phyloP scores from a whole-genome alignment of 1,139 yeast genomes.

The Zhuliangozyma blackwelliae region DNA sequence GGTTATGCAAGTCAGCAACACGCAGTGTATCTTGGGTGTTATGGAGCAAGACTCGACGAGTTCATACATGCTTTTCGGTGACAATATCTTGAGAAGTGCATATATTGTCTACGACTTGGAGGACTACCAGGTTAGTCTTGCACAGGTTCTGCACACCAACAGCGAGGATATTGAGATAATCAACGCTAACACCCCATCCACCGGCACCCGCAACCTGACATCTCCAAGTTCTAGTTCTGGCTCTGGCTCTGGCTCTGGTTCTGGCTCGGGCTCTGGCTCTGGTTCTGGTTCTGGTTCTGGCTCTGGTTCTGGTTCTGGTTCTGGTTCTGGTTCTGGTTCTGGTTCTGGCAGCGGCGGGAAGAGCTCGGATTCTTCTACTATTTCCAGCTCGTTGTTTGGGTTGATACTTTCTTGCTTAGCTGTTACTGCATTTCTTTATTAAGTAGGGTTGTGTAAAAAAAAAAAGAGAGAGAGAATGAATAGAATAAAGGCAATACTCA shows the following conservation, averaged over 20 bases:
- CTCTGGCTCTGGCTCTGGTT: neutral
- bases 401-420: too few species aligned
- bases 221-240: slow-evolving; percentile 1
- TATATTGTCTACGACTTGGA: slow-evolving; percentile 79
- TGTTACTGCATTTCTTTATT: too few species aligned
- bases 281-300: too few species aligned
- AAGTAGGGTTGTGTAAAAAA: too few species aligned
- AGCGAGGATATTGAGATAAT: slow-evolving; percentile 8
- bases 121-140: slow-evolving; percentile 58
- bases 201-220: slow-evolving; percentile 2
- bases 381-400: too few species aligned
- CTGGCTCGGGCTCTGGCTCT: too few species aligned
- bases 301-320: too few species aligned
- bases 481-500: too few species aligned
- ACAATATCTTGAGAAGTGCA: slow-evolving; percentile 66
- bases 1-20: slow-evolving; percentile 12
- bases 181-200: slow-evolving; percentile 2
- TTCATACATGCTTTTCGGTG: slow-evolving; percentile 51
- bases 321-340: too few species aligned
- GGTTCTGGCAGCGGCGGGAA: neutral
- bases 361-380: neutral
- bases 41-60: slow-evolving; percentile 17
- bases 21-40: slow-evolving; percentile 28
- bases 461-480: too few species aligned
- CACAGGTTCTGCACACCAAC: slow-evolving; percentile 47